Evolutionary conservation across 768 basidiomycete species (phyloP).

Genomic region (Phlebiopsis flavidoalba): DNA sequence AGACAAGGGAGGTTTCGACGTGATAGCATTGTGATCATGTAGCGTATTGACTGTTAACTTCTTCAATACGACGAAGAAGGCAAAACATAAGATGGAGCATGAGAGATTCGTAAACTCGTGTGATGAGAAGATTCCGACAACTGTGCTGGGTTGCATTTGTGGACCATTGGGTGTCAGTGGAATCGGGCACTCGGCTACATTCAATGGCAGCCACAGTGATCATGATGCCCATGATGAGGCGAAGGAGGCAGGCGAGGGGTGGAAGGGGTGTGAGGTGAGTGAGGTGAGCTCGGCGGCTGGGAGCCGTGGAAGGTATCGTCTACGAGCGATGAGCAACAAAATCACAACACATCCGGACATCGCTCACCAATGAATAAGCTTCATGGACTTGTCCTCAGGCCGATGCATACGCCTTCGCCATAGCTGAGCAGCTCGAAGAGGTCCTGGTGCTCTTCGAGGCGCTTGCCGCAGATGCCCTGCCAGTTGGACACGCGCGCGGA

Average conservation of each 20-base stretch:
- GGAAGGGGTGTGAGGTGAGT: too few relatives aligned
- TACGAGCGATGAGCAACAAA: not conserved
- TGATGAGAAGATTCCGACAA: too few relatives aligned
- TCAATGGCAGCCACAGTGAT: not conserved
- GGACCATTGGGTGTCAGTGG: too few relatives aligned
- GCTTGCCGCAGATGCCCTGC: slow-evolving; percentile 33
- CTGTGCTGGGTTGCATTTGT: too few relatives aligned
- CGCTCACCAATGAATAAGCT: slow-evolving; percentile 32
- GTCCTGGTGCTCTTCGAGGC: slow-evolving; percentile 23
- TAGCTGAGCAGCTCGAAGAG: slow-evolving; percentile 24
- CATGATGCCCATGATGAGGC: not conserved
- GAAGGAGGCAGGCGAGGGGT: not conserved
- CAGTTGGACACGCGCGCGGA: slow-evolving; percentile 37
- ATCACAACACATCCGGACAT: not conserved
- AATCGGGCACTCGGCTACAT: too few relatives aligned
- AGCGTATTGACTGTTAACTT: too few relatives aligned
- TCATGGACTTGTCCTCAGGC: slow-evolving; percentile 32
- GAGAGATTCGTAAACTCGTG: too few relatives aligned
- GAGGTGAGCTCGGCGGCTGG: not conserved
- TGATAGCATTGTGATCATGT: too few relatives aligned
- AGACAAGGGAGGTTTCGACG: too few relatives aligned
- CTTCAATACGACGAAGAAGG: too few relatives aligned
- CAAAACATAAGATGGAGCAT: too few relatives aligned
- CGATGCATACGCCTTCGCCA: slow-evolving; percentile 29
- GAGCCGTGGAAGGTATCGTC: not conserved